Conservation (phyloP, 2,329 filamentous ascomycete species). For the Xylariaceae sp. region DNA sequence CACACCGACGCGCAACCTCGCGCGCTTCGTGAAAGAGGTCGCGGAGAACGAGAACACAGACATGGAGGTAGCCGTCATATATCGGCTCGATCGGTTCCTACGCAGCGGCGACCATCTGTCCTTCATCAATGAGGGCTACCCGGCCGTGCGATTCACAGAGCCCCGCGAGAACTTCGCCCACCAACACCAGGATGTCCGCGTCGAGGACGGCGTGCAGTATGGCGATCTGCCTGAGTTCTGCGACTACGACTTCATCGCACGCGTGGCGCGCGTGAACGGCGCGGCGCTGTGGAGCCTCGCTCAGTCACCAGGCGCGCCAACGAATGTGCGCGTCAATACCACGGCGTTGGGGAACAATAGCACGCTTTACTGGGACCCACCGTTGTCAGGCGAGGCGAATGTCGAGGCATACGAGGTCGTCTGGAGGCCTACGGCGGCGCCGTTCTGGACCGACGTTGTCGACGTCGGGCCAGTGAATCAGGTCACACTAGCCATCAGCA, state of each 20-base stretch:
- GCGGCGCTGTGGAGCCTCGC: conserved; percentile 52
- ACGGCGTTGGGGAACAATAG: conserved; percentile 46
- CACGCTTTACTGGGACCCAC: conserved; percentile 46
- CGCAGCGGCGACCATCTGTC: conserved; percentile 54
- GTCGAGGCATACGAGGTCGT: conserved; percentile 52
- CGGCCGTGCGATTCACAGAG: conserved; percentile 54
- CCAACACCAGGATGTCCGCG: conserved; percentile 53
- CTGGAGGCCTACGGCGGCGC: conserved; percentile 48
- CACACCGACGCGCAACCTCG: conserved; percentile 51
- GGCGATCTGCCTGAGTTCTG: conserved; percentile 54
- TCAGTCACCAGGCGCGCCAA: conserved; percentile 46
- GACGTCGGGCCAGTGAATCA: conserved; percentile 45
- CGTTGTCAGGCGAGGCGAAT: conserved; percentile 29
- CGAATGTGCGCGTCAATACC: conserved; percentile 47
- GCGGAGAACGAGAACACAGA: conserved; percentile 47
- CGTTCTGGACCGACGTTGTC: conserved; percentile 47
- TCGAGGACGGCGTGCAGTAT: conserved; percentile 45
- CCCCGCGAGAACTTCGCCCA: conserved; percentile 54
- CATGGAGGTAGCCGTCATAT: conserved; percentile 54
- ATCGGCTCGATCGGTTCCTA: conserved; percentile 53
- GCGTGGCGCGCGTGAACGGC: conserved; percentile 52
- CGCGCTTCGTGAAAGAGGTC: conserved; percentile 52
- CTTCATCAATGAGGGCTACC: conserved; percentile 53
- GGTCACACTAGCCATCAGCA: conserved; percentile 47
- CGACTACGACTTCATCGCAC: conserved; percentile 51